These are phyloP conservation scores for Cladosporium phlei DNA, from an alignment of 2,329 filamentous ascomycete species.

Conservation along the genomic window DNA sequence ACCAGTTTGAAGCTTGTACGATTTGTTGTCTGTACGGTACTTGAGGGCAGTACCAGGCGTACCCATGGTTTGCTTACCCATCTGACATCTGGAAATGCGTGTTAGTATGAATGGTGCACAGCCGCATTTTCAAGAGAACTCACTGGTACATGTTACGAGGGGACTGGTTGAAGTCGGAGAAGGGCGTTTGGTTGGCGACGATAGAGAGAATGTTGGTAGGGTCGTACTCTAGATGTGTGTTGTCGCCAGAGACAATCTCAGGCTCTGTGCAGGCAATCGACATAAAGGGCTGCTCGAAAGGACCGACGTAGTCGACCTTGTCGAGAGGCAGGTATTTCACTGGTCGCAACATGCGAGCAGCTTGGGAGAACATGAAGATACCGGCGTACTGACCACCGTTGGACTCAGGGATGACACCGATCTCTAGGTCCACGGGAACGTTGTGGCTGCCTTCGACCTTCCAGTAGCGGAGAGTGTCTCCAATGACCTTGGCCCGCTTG, in stretches of 20 bases:
- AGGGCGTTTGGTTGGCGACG: slow-evolving; percentile 96
- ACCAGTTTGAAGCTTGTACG: slow-evolving; percentile 88
- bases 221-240: slow-evolving; percentile 88
- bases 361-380: slow-evolving; percentile 84
- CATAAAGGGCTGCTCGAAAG: slow-evolving; percentile 97
- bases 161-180: slow-evolving; percentile 98
- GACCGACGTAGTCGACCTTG: slow-evolving; percentile 81
- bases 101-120: slow-evolving; percentile 40
- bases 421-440: slow-evolving; percentile 79
- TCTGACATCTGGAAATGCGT: slow-evolving; percentile 62
- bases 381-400: slow-evolving; percentile 93
- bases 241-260: slow-evolving; percentile 81
- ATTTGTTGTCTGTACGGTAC: slow-evolving; percentile 94
- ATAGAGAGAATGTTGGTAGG: slow-evolving; percentile 97
- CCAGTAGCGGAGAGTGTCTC: slow-evolving; percentile 86
- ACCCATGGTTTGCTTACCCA: slow-evolving; percentile 99
- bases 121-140: neutral
- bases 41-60: slow-evolving; percentile 80
- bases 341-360: slow-evolving; percentile 82
- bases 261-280: slow-evolving; percentile 87
- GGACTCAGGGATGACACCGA: slow-evolving; percentile 85
- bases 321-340: slow-evolving; percentile 87
- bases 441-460: slow-evolving; percentile 83
- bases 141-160: slow-evolving; percentile 91
- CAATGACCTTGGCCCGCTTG: slow-evolving; percentile 72